Evolutionary conservation across 192 early-diverging fungal species (phyloP), one percentile per base, ranked within the genome.

Genomic region (Rhizoclosmatium globosum): DNA sequence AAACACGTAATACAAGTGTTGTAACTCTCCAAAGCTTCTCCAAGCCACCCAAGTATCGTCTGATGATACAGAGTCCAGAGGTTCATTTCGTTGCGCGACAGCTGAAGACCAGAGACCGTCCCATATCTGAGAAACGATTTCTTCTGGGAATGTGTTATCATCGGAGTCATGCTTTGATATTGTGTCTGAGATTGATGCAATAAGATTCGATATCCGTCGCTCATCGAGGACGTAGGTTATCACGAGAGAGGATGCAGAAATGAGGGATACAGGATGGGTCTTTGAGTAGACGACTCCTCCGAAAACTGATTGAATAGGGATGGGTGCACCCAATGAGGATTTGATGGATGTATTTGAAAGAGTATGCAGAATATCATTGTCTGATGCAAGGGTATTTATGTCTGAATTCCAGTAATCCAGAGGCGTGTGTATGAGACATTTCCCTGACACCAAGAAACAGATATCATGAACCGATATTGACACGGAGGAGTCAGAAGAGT

Each of bases 361-460:
- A 4, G 85, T 86, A 15, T 31, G 42, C 2, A 84, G 68, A 43
- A 80, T n/a, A 71, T 84, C 76, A 7, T n/a, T 2, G 71, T 86
- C 85, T 11, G 43, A 23, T 38, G 17, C 31, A 48, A 86, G 62
- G 4, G n/a, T 19, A 17, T 46, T 50, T 42, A 3, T 9, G 31
- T 82, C 47, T 42, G 73, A 80, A 0, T 64, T 59, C 85, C 90
- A 89, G 68, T 82, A 88, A 41, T 87, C 84, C 7, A 90, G 78
- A 7, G 90, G 88, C 17, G 89, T 90, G 71, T 93, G 88, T 2
- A 91, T 78, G 3, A 93, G 53, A 66, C 92, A 93, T 7, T 62
- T 62, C 21, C 38, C 21, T 62, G 60, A 62, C 0, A 21, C 60
- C 7, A 19, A 23, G 23, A 62, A 53, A 17, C 50, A 53, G 17